These are phyloP conservation scores for Neurospora tetrasperma DNA, from an alignment of 495 filamentous ascomycete genomes.

Conservation along the genomic window DNA sequence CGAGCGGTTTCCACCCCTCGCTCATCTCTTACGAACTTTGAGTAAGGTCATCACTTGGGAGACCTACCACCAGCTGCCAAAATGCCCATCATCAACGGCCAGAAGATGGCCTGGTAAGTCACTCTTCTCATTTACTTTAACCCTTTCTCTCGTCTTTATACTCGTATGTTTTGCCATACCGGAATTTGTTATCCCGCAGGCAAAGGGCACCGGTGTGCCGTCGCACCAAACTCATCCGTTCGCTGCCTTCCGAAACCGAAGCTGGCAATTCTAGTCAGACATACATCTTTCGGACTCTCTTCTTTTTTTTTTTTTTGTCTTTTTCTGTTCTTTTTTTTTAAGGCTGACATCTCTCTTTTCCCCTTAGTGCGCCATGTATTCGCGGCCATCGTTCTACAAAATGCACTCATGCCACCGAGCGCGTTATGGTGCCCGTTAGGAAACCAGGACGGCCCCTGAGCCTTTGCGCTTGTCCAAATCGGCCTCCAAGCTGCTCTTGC, in stretches of 20 bases:
- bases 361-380: conserved; percentile 65
- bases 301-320: not conserved
- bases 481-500: conserved; percentile 38
- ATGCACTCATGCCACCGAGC: conserved; percentile 63
- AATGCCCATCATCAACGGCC: conserved; percentile 47
- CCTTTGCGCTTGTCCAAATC: conserved; percentile 57
- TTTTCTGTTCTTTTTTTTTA: too few species aligned
- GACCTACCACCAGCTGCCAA: conserved; percentile 8
- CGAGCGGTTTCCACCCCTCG: not conserved
- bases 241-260: not conserved
- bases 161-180: not conserved
- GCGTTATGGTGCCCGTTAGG: conserved; percentile 67
- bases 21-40: not conserved
- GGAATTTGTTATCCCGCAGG: conserved; percentile 5
- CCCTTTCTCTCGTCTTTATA: conserved; percentile 4
- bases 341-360: conserved; percentile 13
- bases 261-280: not conserved
- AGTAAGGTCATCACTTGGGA: not conserved
- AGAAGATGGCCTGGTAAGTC: conserved; percentile 51
- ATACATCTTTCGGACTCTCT: not conserved
- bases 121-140: conserved; percentile 1
- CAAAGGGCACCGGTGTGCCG: not conserved
- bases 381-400: conserved; percentile 79
- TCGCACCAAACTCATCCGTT: not conserved
- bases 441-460: conserved; percentile 72